Evolutionary conservation across 164 flowering plant genomes (phyloP).

Genomic region (Nymphaea thermarum): DNA sequence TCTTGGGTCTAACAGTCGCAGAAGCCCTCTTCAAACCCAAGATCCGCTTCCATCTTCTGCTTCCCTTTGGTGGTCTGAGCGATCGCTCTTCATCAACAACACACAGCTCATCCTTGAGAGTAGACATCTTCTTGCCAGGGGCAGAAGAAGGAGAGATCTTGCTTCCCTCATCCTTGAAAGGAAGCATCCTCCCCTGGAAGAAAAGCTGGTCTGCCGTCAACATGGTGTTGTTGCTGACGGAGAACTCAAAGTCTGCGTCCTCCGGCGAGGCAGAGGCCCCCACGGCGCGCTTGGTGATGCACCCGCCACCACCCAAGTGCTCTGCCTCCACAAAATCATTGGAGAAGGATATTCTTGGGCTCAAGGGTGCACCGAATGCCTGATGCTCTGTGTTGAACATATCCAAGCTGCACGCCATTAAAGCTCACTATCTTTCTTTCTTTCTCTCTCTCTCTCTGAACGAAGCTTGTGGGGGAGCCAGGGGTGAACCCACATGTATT

Average conservation of each 20-base stretch:
- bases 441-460: constrained; percentile 4
- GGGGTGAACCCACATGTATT: background rate
- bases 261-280: constrained; percentile 41
- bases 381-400: constrained; percentile 59
- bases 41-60: constrained; percentile 42
- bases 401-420: constrained; percentile 54
- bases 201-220: constrained; percentile 65
- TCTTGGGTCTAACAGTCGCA: background rate
- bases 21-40: constrained; percentile 30
- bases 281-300: constrained; percentile 24
- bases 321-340: constrained; percentile 44
- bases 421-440: background rate
- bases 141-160: constrained; percentile 5
- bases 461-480: background rate
- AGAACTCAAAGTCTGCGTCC: constrained; percentile 65
- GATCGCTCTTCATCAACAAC: constrained; percentile 18
- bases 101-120: constrained; percentile 52
- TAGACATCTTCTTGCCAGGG: constrained; percentile 21
- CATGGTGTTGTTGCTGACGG: constrained; percentile 33
- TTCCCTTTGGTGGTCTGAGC: constrained; percentile 26
- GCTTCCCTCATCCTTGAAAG: constrained; percentile 26
- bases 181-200: constrained; percentile 54
- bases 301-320: constrained; percentile 14
- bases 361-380: constrained; percentile 25
- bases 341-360: constrained; percentile 85